Evolutionary conservation across 495 filamentous ascomycete species (phyloP).

Genomic region (Friedmanniomyces simplex): DNA sequence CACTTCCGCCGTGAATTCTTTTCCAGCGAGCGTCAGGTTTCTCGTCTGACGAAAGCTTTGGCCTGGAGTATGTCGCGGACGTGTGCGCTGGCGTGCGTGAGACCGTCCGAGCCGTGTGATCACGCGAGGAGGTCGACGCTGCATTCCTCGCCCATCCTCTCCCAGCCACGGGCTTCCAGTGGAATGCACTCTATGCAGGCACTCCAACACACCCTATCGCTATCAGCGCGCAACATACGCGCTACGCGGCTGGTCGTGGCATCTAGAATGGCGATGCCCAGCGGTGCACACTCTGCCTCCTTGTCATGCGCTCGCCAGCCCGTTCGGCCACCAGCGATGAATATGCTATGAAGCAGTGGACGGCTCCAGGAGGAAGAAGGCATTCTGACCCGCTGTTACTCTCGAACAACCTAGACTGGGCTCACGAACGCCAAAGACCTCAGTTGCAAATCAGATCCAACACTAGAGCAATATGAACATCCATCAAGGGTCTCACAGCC

Average conservation of each 20-base stretch:
- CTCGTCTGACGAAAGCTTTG: too few species aligned
- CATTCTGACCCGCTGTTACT: not conserved
- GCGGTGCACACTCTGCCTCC: not conserved
- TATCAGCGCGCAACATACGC: not conserved
- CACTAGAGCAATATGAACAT: not conserved
- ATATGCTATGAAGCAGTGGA: not conserved
- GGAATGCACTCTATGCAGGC: conserved; percentile 13
- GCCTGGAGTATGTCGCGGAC: too few species aligned
- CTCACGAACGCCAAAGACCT: not conserved
- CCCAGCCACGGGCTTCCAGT: not conserved
- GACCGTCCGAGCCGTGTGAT: too few species aligned
- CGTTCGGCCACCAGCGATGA: not conserved
- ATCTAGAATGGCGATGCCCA: not conserved
- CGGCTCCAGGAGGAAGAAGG: not conserved
- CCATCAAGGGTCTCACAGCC: not conserved
- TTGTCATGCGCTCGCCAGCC: not conserved
- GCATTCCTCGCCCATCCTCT: too few species aligned
- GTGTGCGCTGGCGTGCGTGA: too few species aligned
- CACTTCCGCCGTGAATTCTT: too few species aligned
- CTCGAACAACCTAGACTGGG: not conserved
- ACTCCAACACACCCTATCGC: conserved; percentile 2
- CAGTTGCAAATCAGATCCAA: not conserved
- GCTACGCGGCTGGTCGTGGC: conserved; percentile 4
- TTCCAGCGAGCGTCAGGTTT: too few species aligned
- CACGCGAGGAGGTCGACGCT: too few species aligned